Conservation (phyloP, 306 rosid genomes). For the Cercis canadensis region DNA sequence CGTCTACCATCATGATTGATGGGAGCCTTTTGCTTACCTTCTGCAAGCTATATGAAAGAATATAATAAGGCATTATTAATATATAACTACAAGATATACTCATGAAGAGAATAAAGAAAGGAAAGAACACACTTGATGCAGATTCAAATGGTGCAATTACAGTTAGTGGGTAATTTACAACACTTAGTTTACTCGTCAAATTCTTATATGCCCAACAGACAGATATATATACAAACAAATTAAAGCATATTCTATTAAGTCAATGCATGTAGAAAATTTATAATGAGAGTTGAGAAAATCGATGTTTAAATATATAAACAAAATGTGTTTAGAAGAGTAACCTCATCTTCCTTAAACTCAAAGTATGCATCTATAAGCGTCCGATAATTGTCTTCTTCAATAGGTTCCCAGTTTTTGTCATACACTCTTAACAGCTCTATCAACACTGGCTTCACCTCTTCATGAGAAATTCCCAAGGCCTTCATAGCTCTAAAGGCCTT, state of each 20-base stretch:
- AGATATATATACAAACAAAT: background rate
- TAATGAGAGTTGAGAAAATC: slow-evolving; percentile 1
- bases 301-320: slow-evolving; percentile 19
- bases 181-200: background rate
- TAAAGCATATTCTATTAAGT: background rate
- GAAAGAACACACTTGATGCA: slow-evolving; percentile 7
- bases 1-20: slow-evolving; percentile 32
- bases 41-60: slow-evolving; percentile 41
- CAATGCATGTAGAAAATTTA: background rate
- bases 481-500: slow-evolving; percentile 60
- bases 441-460: slow-evolving; percentile 63
- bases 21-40: slow-evolving; percentile 44
- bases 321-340: slow-evolving; percentile 29
- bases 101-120: background rate
- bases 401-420: slow-evolving; percentile 61
- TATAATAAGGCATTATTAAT: slow-evolving; percentile 1
- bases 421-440: slow-evolving; percentile 45
- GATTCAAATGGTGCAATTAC: slow-evolving; percentile 25
- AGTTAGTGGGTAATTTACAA: background rate
- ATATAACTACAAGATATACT: slow-evolving; percentile 5
- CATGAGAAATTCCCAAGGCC: slow-evolving; percentile 53
- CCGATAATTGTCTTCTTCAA: slow-evolving; percentile 78
- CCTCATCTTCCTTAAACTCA: slow-evolving; percentile 68
- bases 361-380: slow-evolving; percentile 73
- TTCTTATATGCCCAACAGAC: slow-evolving; percentile 5